Base-by-base conservation (phyloP, 2,329 filamentous ascomycete genomes). In the Phyllosticta ampelicida region DNA sequence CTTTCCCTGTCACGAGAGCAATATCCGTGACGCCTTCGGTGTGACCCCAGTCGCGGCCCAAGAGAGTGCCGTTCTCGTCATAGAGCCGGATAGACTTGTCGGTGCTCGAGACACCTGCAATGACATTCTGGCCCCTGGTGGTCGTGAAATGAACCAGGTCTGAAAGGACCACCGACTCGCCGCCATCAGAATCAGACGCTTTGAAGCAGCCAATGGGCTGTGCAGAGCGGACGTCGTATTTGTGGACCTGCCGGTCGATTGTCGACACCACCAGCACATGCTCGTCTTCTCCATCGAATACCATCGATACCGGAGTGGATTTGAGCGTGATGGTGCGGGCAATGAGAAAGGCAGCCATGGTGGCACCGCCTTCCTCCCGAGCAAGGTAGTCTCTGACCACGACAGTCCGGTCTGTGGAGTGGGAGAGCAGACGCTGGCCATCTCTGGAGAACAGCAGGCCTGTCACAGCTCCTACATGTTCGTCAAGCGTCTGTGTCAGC, bases 51-150 rank as follows among this genome's bases (percentile, higher is more conserved):
- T 97, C 94, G 48, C 90, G 84, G 54, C 90, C 87, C 26, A 97
- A 74, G 59, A 99, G 86, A 1, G 77, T 75, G 9, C 92, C 91
- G 49, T 83, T 85, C 61, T 86, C 85, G 64, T 96, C 89, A 66
- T 99, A 99, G 16, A 99, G 76, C 36, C 94, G 81, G 58, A 99
- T 86, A 0, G 94, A 97, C 70, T 97, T 99, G 71, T 99, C 94
- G 0, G 89, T 96, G 65, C 91, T 91, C 9, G 92, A 96, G 10
- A 94, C 81, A n/a, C 90, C 91, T 18, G 94, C 80, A 55, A 99
- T 79, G 54, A 95, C 81, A 26, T 85, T 81, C 76, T 83, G 69
- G 9, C 79, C 77, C 72, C 80, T 72, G 61, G 79, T 71, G 65
- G 83, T 74, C 68, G 83, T 65, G 68, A 79, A 74, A 53, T 81